phyloP scores from a whole-genome alignment of 116 monocot species.

The Trichopus zeylanicus region DNA sequence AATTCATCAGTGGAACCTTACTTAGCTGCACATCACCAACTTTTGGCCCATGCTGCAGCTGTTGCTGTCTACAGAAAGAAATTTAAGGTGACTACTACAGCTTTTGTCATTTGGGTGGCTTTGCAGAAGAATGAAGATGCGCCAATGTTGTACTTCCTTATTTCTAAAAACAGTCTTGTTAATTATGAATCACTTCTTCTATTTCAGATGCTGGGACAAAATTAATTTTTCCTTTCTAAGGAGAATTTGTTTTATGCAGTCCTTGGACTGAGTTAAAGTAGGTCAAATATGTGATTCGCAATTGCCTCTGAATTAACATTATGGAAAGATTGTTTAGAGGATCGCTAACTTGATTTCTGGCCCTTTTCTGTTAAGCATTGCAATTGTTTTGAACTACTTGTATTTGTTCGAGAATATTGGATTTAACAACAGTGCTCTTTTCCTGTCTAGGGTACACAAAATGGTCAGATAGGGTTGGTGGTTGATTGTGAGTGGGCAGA shows the following conservation, averaged over 20 bases:
- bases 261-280: no score
- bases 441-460: constrained; percentile 54
- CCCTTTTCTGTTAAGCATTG: no score
- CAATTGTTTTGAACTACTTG: no score
- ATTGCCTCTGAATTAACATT: no score
- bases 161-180: neutral
- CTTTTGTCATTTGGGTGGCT: neutral
- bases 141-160: neutral
- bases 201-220: no score
- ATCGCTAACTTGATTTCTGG: no score
- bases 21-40: constrained; percentile 74
- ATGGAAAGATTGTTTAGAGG: no score
- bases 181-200: neutral
- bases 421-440: constrained; percentile 5
- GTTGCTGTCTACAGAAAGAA: constrained; percentile 62
- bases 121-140: neutral
- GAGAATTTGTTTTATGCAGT: no score
- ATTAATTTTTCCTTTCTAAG: no score
- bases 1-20: constrained; percentile 42
- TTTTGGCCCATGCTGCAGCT: constrained; percentile 91
- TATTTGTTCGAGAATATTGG: no score
- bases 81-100: constrained; percentile 45
- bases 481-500: constrained; percentile 97
- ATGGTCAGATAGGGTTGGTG: constrained; percentile 79
- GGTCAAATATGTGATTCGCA: no score